Evolutionary conservation across 768 basidiomycete genomes (phyloP), one percentile per base, ranked within the genome.

Genomic region (Mycena olivaceomarginata): DNA sequence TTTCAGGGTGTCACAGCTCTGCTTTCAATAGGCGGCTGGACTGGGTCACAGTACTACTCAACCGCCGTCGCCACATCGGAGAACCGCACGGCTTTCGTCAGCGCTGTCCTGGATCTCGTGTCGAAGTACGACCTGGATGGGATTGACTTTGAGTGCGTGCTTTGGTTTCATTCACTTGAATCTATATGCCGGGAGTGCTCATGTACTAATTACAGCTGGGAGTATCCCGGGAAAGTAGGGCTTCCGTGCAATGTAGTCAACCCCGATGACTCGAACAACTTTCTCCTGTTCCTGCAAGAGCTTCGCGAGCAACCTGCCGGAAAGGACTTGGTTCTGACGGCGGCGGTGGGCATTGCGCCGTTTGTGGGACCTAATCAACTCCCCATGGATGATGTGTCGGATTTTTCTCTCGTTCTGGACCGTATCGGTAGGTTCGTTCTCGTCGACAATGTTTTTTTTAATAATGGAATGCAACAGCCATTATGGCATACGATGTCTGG

Each of bases 201-300:
- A 69, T 15, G 31, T 10, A 25, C 9, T 62, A 31, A 2, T 31
- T 31, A 70, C 75, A 95, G 95, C 82, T 97, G 96, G 96, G 97
- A 97, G 83, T 98, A 96, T 82, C 97, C 97, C 48, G 91, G 89
- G 51, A 85, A 85, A 13, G 86, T 86, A 60, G 96, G 96, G 18
- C 90, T 94, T 22, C 89, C 90, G 9, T 95, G 95, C 82, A 98
- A 98, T 85, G 84, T 83, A 8, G 84, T 92, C 62, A 91, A 91
- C 31, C 77, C 89, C 5, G 81, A 90, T 68, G 97, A 98, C 84
- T 93, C 94, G 0, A 88, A 90, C 77, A 97, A 98, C 85, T 94
- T 94, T 85, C 91, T 98, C 56, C 81, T 88, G 15, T 95, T 97
- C 89, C 89, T 98, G 41, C 89, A 93, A 80, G 89, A 92, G 78